Percentiles rank a stretch among this genome's conserved stretches.
Evolutionary conservation across 805 yeast species (phyloP).

Genomic region (Kodamaea laetipori): DNA sequence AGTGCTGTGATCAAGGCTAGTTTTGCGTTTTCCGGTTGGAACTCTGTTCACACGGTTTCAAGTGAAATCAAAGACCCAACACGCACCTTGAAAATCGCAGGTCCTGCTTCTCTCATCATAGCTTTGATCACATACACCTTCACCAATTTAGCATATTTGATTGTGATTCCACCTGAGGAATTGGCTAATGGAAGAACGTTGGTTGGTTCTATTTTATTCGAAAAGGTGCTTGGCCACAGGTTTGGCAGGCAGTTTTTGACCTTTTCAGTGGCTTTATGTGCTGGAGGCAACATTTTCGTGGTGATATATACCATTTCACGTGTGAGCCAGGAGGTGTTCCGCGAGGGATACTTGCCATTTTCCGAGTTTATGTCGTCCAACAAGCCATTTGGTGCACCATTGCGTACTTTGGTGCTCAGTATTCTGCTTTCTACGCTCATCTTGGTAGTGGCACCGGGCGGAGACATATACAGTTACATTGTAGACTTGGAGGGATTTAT

Average conservation of each 20-base stretch:
- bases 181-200: conserved; percentile 56
- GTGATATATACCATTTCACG: conserved; percentile 60
- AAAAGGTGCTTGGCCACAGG: conserved; percentile 53
- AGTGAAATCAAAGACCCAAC: conserved; percentile 63
- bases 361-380: conserved; percentile 55
- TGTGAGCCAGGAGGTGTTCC: conserved; percentile 63
- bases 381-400: conserved; percentile 57
- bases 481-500: conserved; percentile 57
- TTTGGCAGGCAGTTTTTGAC: conserved; percentile 59
- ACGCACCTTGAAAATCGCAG: conserved; percentile 59
- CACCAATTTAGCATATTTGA: conserved; percentile 58
- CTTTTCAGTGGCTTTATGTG: conserved; percentile 57
- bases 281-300: conserved; percentile 65
- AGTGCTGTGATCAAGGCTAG: conserved; percentile 59
- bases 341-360: conserved; percentile 64
- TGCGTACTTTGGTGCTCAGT: conserved; percentile 51
- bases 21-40: conserved; percentile 67
- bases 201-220: conserved; percentile 59
- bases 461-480: conserved; percentile 53
- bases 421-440: conserved; percentile 42
- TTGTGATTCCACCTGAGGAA: conserved; percentile 55
- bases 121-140: conserved; percentile 51
- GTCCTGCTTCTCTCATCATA: conserved; percentile 53
- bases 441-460: conserved; percentile 44
- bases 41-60: conserved; percentile 58